Percentiles rank a stretch among this genome's conserved stretches.
Evolutionary conservation across 768 basidiomycete genomes (phyloP).

Genomic region (Ramaria sp.): DNA sequence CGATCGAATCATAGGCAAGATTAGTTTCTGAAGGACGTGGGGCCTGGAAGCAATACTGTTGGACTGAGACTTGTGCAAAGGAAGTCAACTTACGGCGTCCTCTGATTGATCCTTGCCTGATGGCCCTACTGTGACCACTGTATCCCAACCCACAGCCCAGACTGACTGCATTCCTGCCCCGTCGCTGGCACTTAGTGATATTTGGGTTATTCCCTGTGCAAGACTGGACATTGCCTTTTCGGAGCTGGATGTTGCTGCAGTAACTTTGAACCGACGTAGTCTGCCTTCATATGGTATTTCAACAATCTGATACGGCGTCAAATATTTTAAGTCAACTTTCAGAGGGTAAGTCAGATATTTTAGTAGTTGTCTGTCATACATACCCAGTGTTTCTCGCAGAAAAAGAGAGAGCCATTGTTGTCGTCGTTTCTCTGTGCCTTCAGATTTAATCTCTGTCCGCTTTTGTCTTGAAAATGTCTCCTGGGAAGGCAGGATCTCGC

Average conservation of each 20-base stretch:
- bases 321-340: conserved; percentile 62
- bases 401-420: conserved; percentile 61
- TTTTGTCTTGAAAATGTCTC: conserved; percentile 8
- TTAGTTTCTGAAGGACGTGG: conserved; percentile 12
- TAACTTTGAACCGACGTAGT: conserved; percentile 45
- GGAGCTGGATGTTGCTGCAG: conserved; percentile 17
- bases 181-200: conserved; percentile 31
- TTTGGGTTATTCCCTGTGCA: conserved; percentile 28
- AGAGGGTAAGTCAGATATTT: not conserved
- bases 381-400: conserved; percentile 60
- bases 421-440: conserved; percentile 11
- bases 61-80: conserved; percentile 31
- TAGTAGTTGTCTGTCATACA: conserved; percentile 15
- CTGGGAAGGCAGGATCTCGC: conserved; percentile 27
- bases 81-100: conserved; percentile 3
- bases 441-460: conserved; percentile 18
- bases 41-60: conserved; percentile 30
- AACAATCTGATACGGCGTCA: conserved; percentile 49
- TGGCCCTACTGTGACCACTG: conserved; percentile 26
- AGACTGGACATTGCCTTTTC: conserved; percentile 23
- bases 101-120: conserved; percentile 13
- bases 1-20: conserved; percentile 67
- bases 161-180: conserved; percentile 22
- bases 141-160: conserved; percentile 66
- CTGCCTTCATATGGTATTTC: conserved; percentile 55